Percentiles rank a stretch among this genome's conserved stretches.
Conservation (phyloP, 1,139 yeast species). For the Scheffersomyces quercinus region DNA sequence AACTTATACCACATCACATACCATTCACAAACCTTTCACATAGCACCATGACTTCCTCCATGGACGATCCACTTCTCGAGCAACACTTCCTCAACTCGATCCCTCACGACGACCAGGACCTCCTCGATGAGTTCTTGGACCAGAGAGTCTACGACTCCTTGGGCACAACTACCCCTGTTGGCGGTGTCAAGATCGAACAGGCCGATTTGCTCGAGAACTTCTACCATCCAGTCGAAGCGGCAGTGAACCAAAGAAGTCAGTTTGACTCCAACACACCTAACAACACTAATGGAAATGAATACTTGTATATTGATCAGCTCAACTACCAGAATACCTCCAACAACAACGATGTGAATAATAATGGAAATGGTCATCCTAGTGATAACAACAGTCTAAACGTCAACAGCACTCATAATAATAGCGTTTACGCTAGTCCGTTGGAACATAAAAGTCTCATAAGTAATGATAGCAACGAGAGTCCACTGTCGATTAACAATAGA, state of each 20-base stretch:
- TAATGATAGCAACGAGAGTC: constrained; percentile 3
- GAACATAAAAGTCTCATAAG: constrained; percentile 4
- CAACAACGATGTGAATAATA: not conserved
- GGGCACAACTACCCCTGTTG: constrained; percentile 26
- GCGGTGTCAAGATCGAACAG: constrained; percentile 14
- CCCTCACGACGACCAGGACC: constrained; percentile 37
- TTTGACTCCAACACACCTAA: not conserved
- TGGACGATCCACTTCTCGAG: constrained; percentile 16
- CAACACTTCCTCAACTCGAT: constrained; percentile 14
- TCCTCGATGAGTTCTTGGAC: constrained; percentile 58
- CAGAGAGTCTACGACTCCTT: constrained; percentile 52
- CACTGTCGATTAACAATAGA: not conserved
- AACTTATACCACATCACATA: not conserved
- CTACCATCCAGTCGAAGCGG: constrained; percentile 5
- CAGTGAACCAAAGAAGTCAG: not conserved
- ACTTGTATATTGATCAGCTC: constrained; percentile 22
- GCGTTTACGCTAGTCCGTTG: constrained; percentile 17
- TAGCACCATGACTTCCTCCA: constrained; percentile 14
- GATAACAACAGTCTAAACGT: constrained; percentile 1
- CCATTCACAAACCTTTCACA: not conserved
- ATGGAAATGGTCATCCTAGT: not conserved
- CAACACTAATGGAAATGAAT: constrained; percentile 13
- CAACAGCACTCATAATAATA: constrained; percentile 6
- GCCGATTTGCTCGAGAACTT: constrained; percentile 17
- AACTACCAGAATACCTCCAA: constrained; percentile 10